These are phyloP conservation scores for Dactylis glomerata DNA, from an alignment of 176 grass and related monocot genomes.

Conservation along the genomic window DNA sequence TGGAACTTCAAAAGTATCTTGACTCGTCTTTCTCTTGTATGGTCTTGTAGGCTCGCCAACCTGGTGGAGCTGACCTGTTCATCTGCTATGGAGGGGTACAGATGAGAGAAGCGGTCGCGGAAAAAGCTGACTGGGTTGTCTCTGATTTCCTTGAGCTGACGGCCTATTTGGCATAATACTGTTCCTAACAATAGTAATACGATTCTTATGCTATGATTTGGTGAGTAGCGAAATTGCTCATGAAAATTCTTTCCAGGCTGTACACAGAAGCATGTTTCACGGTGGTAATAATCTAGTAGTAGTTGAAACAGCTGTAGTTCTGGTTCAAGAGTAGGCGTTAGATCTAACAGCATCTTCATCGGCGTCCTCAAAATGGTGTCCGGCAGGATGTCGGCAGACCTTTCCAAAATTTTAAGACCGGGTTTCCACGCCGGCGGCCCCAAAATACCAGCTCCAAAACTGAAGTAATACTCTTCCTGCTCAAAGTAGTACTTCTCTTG, in stretches of 20 bases:
- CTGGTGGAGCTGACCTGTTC: constrained; percentile 54
- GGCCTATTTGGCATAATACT: constrained; percentile 28
- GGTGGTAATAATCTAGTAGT: background rate
- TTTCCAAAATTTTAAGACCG: too few species aligned
- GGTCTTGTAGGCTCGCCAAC: constrained; percentile 42
- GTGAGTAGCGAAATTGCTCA: background rate
- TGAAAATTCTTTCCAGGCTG: background rate
- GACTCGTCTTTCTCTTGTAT: background rate
- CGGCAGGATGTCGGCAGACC: too few species aligned
- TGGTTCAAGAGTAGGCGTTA: background rate
- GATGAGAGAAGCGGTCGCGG: constrained; percentile 54
- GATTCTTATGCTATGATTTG: background rate
- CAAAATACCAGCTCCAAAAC: too few species aligned
- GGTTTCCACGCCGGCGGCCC: too few species aligned
- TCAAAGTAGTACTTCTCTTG: too few species aligned
- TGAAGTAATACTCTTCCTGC: too few species aligned
- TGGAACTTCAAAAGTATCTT: background rate
- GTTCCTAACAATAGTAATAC: background rate
- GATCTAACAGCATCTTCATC: too few species aligned
- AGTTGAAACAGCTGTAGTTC: background rate
- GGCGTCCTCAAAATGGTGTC: too few species aligned
- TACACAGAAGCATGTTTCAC: background rate
- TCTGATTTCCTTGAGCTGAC: constrained; percentile 50
- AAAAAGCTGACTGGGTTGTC: constrained; percentile 59
- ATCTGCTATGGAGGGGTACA: constrained; percentile 63